phyloP scores from a whole-genome alignment of 2,329 filamentous ascomycete species.

The Botrytis fragariae region DNA sequence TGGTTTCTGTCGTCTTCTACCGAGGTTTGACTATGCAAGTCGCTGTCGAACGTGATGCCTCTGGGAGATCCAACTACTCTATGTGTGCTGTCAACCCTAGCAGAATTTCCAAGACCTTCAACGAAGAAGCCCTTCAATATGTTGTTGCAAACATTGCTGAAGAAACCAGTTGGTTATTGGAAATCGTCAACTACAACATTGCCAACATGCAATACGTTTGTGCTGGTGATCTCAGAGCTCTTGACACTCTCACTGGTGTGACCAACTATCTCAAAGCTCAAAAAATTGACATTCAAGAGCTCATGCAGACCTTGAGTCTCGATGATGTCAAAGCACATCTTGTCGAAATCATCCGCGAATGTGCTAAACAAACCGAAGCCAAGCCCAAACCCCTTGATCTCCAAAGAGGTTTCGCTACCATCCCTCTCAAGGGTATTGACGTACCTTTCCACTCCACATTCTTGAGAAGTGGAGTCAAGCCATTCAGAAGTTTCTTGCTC shows the following conservation, averaged over 20 bases:
- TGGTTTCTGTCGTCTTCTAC: constrained; percentile 99
- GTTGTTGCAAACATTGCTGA: constrained; percentile 94
- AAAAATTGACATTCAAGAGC: constrained; percentile 93
- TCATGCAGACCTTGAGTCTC: constrained; percentile 81
- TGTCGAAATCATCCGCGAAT: constrained; percentile 85
- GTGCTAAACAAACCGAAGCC: constrained; percentile 78
- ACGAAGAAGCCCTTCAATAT: constrained; percentile 94
- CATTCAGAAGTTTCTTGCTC: constrained; percentile 94
- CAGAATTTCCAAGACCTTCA: constrained; percentile 97
- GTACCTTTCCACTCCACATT: constrained; percentile 99
- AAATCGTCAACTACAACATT: constrained; percentile 94
- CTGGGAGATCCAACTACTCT: constrained; percentile 93
- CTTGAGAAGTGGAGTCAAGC: constrained; percentile 95
- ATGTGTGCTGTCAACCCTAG: constrained; percentile 99
- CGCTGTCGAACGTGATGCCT: constrained; percentile 90
- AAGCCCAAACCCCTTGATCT: constrained; percentile 89
- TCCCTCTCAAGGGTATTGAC: constrained; percentile 94
- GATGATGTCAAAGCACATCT: constrained; percentile 91
- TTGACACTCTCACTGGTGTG: constrained; percentile 66
- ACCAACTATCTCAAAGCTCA: constrained; percentile 95
- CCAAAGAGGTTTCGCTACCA: constrained; percentile 93
- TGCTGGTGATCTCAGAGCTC: constrained; percentile 65
- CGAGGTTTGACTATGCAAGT: constrained; percentile 99
- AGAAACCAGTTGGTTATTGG: constrained; percentile 89
- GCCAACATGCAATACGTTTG: constrained; percentile 75